Conservation (phyloP, 192 early-diverging fungal species). For the Podila minutissima region DNA sequence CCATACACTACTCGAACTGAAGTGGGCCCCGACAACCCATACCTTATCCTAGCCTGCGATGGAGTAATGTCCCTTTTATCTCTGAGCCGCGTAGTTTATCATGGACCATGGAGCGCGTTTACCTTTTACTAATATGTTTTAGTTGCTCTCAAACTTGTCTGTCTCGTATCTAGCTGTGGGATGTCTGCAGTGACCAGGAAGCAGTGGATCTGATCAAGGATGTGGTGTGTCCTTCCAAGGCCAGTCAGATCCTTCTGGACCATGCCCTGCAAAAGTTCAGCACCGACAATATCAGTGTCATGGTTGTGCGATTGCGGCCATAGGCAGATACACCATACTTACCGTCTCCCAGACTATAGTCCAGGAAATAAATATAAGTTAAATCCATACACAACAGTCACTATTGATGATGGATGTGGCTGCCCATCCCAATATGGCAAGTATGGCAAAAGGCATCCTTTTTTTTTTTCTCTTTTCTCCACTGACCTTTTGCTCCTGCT, state of each 20-base stretch:
- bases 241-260: conserved; percentile 81
- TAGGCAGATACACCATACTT: too few relatives aligned
- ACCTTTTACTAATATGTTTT: neutral
- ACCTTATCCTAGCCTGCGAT: conserved; percentile 97
- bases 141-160: neutral
- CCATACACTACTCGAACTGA: conserved; percentile 96
- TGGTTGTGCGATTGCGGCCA: conserved; percentile 65
- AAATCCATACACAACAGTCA: too few relatives aligned
- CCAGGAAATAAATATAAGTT: too few relatives aligned
- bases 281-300: conserved; percentile 94
- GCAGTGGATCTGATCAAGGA: conserved; percentile 89
- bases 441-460: neutral
- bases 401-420: too few relatives aligned
- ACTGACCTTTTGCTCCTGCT: too few relatives aligned
- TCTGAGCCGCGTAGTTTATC: too few relatives aligned
- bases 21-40: conserved; percentile 74
- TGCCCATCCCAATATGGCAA: too few relatives aligned
- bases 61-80: conserved; percentile 74
- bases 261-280: conserved; percentile 92
- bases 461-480: neutral
- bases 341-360: too few relatives aligned
- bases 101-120: too few relatives aligned
- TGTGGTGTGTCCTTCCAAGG: conserved; percentile 78
- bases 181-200: conserved; percentile 90
- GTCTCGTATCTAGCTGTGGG: conserved; percentile 80